Evolutionary conservation across 441 rosid species (phyloP).

Genomic region (Adansonia gregorii): DNA sequence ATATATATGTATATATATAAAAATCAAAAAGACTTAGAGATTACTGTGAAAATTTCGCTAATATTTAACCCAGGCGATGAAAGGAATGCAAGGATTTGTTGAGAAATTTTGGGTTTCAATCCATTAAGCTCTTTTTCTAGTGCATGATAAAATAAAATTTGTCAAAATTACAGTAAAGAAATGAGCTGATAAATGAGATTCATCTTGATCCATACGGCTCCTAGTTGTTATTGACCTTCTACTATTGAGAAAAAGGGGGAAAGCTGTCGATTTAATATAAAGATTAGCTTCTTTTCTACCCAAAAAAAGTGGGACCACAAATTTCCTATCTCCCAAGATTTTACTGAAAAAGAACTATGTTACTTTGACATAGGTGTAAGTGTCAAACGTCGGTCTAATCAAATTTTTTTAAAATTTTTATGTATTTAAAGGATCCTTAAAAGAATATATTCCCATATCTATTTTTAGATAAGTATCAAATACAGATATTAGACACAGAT

Average conservation of each 20-base stretch:
- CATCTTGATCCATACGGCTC: neutral
- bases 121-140: neutral
- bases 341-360: too few species aligned
- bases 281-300: neutral
- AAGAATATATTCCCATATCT: too few species aligned
- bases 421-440: too few species aligned
- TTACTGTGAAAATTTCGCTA: neutral
- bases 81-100: neutral
- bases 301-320: neutral
- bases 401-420: too few species aligned
- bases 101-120: neutral
- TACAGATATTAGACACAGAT: too few species aligned
- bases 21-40: too few species aligned
- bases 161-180: neutral
- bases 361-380: too few species aligned
- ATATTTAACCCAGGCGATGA: neutral
- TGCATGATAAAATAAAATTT: neutral
- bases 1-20: too few species aligned
- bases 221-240: neutral
- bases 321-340: neutral
- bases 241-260: neutral
- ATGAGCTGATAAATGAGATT: neutral
- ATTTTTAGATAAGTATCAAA: too few species aligned
- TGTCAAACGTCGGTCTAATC: too few species aligned
- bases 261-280: neutral